Base-by-base conservation (phyloP, 1,139 yeast species). In the Suhomyces chickasaworum region DNA sequence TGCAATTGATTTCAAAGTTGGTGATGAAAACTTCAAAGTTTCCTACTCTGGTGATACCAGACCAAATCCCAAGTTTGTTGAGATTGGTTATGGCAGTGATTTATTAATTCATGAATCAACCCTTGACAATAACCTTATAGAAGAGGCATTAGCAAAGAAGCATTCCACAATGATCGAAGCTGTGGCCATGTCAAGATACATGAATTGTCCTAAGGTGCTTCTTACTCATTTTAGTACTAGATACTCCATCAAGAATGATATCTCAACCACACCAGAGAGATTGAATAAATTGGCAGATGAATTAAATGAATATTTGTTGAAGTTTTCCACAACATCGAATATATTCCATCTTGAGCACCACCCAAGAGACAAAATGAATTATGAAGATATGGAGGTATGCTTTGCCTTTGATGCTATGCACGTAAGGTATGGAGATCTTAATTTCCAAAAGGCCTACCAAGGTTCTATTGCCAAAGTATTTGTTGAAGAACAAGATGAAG, bases 21-120 rank as follows among this genome's bases (percentile, higher is more conserved):
- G 51, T 0, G 20, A 36, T 3, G 62, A 60, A 22, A 54, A 64
- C 0, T 89, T 90, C 69, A 85, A 80, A 54, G 73, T 91, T 1
- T 85, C 97, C 0, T 95, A 89, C 62, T 89, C 97, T 1, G 99
- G 99, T 8, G 99, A 93, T 60, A 89, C 98, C 0, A 79, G 98
- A 57, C 99, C 99, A 1, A 85, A 83, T 53, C 61, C 72, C 4
- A 68, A 63, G 41, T 75, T 75, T 54, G 87, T 86, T 52, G 75
- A 71, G 5, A 78, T 87, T 43, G 98, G 97, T 0, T 52, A 63
- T 25, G 66, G 72, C n/a, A 81, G 90, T 38, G 95, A 90, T 59
- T 65, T 95, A 44, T 72, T 93, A 49, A 84, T 93, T 41, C 99
- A 93, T 62, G 99, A 93, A 63, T 91, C 97, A 0, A 89, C 99